These are phyloP conservation scores for Quercus robur DNA, from an alignment of 306 rosid species.

Conservation along the genomic window DNA sequence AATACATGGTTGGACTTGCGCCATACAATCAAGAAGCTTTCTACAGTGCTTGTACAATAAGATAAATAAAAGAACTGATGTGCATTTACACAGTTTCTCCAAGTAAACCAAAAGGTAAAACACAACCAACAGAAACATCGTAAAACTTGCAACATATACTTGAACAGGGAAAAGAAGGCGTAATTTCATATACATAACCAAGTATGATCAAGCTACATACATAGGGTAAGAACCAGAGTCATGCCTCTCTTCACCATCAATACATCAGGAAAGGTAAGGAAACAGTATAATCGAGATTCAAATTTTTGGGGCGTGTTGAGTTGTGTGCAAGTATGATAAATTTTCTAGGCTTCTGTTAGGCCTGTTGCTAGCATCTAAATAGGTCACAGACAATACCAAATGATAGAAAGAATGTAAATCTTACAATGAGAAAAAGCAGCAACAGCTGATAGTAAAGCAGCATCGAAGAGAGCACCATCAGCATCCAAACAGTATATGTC, in stretches of 20 bases:
- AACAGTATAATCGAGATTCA: not conserved
- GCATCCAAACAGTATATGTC: slow-evolving; percentile 94
- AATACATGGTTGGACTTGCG: not conserved
- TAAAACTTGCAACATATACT: not conserved
- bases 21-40: not conserved
- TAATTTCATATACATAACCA: not conserved
- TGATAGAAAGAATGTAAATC: slow-evolving; percentile 27
- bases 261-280: not conserved
- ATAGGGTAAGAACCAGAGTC: not conserved
- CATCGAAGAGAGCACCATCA: slow-evolving; percentile 86
- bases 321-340: not conserved
- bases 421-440: slow-evolving; percentile 85
- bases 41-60: not conserved
- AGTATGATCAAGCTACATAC: not conserved
- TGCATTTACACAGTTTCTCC: not conserved
- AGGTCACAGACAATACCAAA: slow-evolving; percentile 3
- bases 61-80: not conserved
- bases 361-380: slow-evolving; percentile 5
- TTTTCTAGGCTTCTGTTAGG: not conserved
- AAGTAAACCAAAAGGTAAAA: not conserved
- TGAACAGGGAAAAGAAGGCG: not conserved
- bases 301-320: not conserved
- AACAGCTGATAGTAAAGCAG: slow-evolving; percentile 84
- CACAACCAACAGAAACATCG: not conserved
- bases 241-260: not conserved